Percentiles rank a stretch among this genome's conserved stretches.
Conservation (phyloP, 805 yeast genomes). For the Saccharomycopsis sp. region DNA sequence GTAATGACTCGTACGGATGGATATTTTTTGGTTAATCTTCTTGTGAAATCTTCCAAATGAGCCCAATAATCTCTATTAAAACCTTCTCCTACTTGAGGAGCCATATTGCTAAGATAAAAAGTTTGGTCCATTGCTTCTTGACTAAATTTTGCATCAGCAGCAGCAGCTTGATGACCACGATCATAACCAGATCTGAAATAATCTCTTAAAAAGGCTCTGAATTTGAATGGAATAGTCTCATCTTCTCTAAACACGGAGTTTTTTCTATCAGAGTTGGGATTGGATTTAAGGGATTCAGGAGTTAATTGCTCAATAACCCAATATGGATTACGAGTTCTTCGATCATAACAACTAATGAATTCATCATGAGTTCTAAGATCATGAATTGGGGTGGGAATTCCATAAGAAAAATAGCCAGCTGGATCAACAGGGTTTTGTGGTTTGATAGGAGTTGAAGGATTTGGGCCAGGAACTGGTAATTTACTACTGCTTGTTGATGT, state of each 20-base stretch:
- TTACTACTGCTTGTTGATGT: not conserved
- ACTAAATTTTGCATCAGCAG: slow-evolving; percentile 88
- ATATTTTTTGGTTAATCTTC: slow-evolving; percentile 66
- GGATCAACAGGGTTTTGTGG: slow-evolving; percentile 43
- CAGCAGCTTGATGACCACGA: slow-evolving; percentile 96
- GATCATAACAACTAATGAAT: slow-evolving; percentile 77
- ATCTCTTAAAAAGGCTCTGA: slow-evolving; percentile 70
- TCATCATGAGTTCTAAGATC: slow-evolving; percentile 67
- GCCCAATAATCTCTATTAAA: slow-evolving; percentile 98
- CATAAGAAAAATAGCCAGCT: slow-evolving; percentile 75
- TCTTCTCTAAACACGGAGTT: slow-evolving; percentile 83
- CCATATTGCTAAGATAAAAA: slow-evolving; percentile 77
- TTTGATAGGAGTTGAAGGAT: not conserved
- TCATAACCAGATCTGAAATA: slow-evolving; percentile 94
- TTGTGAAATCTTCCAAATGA: slow-evolving; percentile 80
- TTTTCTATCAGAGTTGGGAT: slow-evolving; percentile 59
- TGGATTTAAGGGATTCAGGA: slow-evolving; percentile 46
- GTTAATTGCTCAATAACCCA: slow-evolving; percentile 86
- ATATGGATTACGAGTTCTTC: slow-evolving; percentile 76
- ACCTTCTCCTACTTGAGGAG: slow-evolving; percentile 97
- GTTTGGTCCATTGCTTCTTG: slow-evolving; percentile 95
- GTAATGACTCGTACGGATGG: slow-evolving; percentile 77
- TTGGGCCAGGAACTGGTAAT: not conserved
- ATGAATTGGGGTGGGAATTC: slow-evolving; percentile 92
- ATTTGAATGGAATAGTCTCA: slow-evolving; percentile 62